Evolutionary conservation across 768 basidiomycete genomes (phyloP), one percentile per base, ranked within the genome.

Genomic region (Auricularia sp.): DNA sequence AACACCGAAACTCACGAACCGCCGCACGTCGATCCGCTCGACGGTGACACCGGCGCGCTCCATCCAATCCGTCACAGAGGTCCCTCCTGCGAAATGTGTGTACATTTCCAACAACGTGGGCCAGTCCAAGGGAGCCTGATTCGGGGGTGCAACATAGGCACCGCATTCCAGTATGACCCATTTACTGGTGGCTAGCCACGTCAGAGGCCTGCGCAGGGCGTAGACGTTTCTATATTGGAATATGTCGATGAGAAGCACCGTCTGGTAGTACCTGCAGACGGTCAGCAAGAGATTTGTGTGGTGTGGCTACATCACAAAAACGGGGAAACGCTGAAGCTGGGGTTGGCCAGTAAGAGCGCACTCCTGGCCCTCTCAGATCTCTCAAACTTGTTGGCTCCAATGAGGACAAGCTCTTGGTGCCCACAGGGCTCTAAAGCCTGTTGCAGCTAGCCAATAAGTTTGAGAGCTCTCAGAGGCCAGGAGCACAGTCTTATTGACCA

Each of bases 141-240:
- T 73, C 68, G 86, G 84, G 67, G 84, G 87, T 7, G 87, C 91
- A 6, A 94, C 91, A 72, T 98, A 99, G 3, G 87, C 83, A 3
- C 91, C 94, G 73, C 96, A 99, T 77, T 99, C 96, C 14, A 87
- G 81, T 64, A 85, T 85, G 60, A 98, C 91, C 70, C 92, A 88
- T 3, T 80, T 75, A 71, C 95, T 92, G 61, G 90, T 85, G 14
- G 90, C 92, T 39, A 97, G 83, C 83, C 89, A 92, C 69, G 93
- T 87, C 29, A 97, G 85, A 66, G 86, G 88, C 69, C 89, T 91
- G 62, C 89, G 84, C 34, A 94, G 80, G 0, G 93, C 93, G 72
- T 99, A 99, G 87, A 96, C 93, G 74, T 98, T 98, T 16, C 93
- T 93, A 74, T 89, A 96, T 73, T 97, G 95, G 73, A 99, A 99